phyloP scores from a whole-genome alignment of 2,329 filamentous ascomycete species.

The Pseudopyricularia cyperi region DNA sequence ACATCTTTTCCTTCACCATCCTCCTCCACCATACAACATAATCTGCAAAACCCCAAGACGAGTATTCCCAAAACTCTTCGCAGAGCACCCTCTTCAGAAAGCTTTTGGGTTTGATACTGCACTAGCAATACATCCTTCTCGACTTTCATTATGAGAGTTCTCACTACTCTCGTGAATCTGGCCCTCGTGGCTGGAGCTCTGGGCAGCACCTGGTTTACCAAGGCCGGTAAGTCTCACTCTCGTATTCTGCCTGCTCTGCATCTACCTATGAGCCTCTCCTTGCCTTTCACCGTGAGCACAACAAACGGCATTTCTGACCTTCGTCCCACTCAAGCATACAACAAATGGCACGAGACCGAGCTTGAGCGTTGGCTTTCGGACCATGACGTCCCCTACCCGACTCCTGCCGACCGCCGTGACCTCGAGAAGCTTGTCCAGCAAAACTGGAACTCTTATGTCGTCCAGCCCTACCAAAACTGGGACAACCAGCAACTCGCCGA shows the following conservation, averaged over 20 bases:
- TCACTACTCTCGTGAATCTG: conserved; percentile 56
- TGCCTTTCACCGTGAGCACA: no score
- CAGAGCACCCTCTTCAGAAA: not conserved
- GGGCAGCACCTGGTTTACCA: conserved; percentile 76
- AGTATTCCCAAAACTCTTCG: not conserved
- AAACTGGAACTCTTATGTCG: conserved; percentile 74
- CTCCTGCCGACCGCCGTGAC: conserved; percentile 80
- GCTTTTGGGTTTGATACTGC: not conserved
- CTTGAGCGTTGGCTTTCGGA: conserved; percentile 94
- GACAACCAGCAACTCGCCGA: conserved; percentile 52
- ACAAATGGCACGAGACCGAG: conserved; percentile 98
- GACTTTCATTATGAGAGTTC: conserved; percentile 54
- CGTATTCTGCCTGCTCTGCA: conserved; percentile 3
- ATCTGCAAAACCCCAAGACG: not conserved
- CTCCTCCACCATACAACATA: not conserved
- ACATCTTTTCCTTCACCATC: not conserved
- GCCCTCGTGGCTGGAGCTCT: conserved; percentile 56
- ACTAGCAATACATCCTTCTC: not conserved
- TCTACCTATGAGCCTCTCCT: no score
- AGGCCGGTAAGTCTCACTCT: conserved; percentile 51
- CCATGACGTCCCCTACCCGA: conserved; percentile 82
- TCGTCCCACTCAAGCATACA: conserved; percentile 55
- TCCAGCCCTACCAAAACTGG: conserved; percentile 66
- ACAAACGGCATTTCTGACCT: not conserved
- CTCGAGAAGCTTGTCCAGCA: conserved; percentile 81